phyloP scores from a whole-genome alignment of 2,329 filamentous ascomycete species.

The Triangularia setosa region DNA sequence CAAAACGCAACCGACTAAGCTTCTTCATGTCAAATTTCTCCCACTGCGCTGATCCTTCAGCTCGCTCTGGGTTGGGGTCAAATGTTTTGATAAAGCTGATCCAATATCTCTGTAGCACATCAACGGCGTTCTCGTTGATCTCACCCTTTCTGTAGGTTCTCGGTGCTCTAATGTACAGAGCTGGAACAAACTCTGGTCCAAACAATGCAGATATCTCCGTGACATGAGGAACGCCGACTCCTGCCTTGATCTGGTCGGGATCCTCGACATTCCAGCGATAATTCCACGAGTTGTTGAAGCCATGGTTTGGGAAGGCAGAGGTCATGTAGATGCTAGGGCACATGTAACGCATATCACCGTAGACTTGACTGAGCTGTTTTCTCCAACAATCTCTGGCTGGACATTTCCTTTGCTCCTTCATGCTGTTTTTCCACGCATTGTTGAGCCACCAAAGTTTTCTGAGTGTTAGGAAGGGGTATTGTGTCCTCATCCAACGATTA shows the following conservation, averaged over 20 bases:
- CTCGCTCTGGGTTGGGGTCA: slow-evolving; percentile 58
- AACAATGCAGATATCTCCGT: slow-evolving; percentile 65
- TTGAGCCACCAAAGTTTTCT: slow-evolving; percentile 49
- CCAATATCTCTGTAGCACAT: slow-evolving; percentile 67
- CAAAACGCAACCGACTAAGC: slow-evolving; percentile 37
- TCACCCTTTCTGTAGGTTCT: slow-evolving; percentile 50
- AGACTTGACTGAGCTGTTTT: slow-evolving; percentile 54
- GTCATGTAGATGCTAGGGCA: slow-evolving; percentile 59
- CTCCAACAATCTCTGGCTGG: slow-evolving; percentile 51
- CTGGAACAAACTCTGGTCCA: slow-evolving; percentile 53
- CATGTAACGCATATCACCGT: slow-evolving; percentile 63
- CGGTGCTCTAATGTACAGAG: slow-evolving; percentile 33
- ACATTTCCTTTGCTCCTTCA: slow-evolving; percentile 38
- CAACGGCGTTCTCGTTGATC: slow-evolving; percentile 54
- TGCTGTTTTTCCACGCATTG: slow-evolving; percentile 49
- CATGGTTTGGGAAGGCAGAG: slow-evolving; percentile 33
- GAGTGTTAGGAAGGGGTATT: slow-evolving; percentile 53
- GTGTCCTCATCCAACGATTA: slow-evolving; percentile 52
- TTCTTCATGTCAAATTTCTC: slow-evolving; percentile 37
- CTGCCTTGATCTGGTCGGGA: slow-evolving; percentile 45
- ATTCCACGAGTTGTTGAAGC: slow-evolving; percentile 51
- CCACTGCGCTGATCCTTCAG: slow-evolving; percentile 48
- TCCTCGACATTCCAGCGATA: slow-evolving; percentile 70
- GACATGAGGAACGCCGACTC: slow-evolving; percentile 63
- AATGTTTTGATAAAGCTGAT: slow-evolving; percentile 64